A percentile compares a stretch with the other conserved stretches of the same genome.
These are phyloP conservation scores for Aegle marmelos DNA, from an alignment of 345 rosid species.

Conservation along the genomic window DNA sequence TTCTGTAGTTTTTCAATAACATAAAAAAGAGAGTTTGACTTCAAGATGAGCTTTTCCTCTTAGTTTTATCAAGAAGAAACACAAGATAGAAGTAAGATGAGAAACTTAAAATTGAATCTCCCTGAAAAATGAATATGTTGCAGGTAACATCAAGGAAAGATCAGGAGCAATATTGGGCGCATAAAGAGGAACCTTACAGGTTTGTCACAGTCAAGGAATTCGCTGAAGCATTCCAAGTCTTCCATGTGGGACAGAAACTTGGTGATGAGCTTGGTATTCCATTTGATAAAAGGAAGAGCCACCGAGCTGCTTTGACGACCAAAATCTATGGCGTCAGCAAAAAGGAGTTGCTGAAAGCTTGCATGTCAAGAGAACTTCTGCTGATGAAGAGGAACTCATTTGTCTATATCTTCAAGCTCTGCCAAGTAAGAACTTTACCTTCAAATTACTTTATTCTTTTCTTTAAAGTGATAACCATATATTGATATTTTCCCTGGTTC, in stretches of 20 bases:
- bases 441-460: neutral
- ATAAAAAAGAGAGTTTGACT: neutral
- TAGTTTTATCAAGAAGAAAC: neutral
- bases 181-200: conserved; percentile 30
- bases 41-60: neutral
- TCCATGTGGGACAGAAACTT: conserved; percentile 23
- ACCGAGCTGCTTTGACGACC: conserved; percentile 40
- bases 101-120: neutral
- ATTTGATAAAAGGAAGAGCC: conserved; percentile 31
- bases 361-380: conserved; percentile 32
- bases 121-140: neutral
- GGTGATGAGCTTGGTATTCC: conserved; percentile 27
- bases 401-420: conserved; percentile 37
- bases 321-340: conserved; percentile 32
- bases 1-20: too few relatives aligned
- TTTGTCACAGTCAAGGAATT: conserved; percentile 36
- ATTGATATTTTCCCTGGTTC: neutral
- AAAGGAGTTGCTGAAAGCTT: conserved; percentile 33
- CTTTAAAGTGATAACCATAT: neutral
- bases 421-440: conserved; percentile 19
- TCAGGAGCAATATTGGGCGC: conserved; percentile 39
- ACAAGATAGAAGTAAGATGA: neutral
- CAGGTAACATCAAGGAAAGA: conserved; percentile 50
- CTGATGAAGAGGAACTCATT: conserved; percentile 48
- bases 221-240: conserved; percentile 27